Evolutionary conservation across 805 yeast species (phyloP).

Genomic region (Wickerhamiella lipophila): DNA sequence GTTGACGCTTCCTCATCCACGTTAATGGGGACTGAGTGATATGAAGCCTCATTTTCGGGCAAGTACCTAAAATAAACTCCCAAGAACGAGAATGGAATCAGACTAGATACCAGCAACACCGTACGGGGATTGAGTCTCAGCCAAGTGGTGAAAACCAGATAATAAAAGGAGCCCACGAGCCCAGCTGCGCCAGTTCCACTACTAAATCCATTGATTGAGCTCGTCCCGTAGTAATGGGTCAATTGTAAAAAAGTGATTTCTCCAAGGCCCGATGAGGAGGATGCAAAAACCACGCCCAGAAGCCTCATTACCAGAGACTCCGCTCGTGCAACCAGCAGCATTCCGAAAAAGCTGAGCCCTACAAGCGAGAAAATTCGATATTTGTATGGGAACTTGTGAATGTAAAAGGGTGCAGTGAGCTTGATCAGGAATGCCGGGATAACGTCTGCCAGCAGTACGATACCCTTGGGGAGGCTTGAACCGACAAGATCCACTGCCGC

Average conservation of each 20-base stretch:
- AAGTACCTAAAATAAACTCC: slow-evolving; percentile 19
- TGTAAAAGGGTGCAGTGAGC: slow-evolving; percentile 62
- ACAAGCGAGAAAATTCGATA: slow-evolving; percentile 44
- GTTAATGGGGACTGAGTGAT: neutral
- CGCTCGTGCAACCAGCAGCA: slow-evolving; percentile 49
- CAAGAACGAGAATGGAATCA: slow-evolving; percentile 28
- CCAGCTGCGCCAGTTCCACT: slow-evolving; percentile 98
- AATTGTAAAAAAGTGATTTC: slow-evolving; percentile 79
- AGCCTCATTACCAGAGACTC: slow-evolving; percentile 33
- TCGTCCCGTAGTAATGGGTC: slow-evolving; percentile 57
- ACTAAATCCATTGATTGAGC: slow-evolving; percentile 75
- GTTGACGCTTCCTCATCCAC: slow-evolving; percentile 2
- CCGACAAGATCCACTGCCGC: slow-evolving; percentile 93
- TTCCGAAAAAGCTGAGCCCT: slow-evolving; percentile 52
- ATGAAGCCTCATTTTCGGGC: neutral
- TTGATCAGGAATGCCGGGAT: slow-evolving; percentile 69
- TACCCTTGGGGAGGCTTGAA: slow-evolving; percentile 66
- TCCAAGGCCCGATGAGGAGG: slow-evolving; percentile 78
- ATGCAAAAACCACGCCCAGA: slow-evolving; percentile 65
- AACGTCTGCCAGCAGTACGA: slow-evolving; percentile 75
- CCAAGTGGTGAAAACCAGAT: slow-evolving; percentile 59
- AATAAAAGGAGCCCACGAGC: slow-evolving; percentile 57
- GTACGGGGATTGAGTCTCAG: slow-evolving; percentile 41
- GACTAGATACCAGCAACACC: slow-evolving; percentile 46
- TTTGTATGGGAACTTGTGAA: slow-evolving; percentile 52